Conservation (phyloP, 495 filamentous ascomycete genomes). For the Podospora pseudoanserina region DNA sequence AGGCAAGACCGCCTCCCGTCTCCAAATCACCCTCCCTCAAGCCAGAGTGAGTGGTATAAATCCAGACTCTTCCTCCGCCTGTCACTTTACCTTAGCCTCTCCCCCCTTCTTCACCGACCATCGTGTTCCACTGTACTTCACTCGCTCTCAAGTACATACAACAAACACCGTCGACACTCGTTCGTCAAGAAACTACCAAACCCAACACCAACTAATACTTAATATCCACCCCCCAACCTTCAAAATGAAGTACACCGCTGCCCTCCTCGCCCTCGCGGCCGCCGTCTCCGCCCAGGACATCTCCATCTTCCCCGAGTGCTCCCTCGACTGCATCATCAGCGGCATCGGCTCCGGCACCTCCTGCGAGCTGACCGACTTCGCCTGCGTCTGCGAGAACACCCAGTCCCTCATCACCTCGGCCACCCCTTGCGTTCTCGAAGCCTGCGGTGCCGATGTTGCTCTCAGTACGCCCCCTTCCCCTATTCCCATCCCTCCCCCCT, state of each 20-base stretch:
- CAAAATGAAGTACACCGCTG: conserved; percentile 42
- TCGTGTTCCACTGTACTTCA: not conserved
- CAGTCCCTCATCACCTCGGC: conserved; percentile 31
- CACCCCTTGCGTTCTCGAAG: conserved; percentile 36
- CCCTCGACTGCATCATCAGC: conserved; percentile 36
- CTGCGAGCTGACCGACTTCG: conserved; percentile 38
- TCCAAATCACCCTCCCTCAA: not conserved
- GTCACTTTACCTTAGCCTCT: not conserved
- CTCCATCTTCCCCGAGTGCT: conserved; percentile 40
- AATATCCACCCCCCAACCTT: conserved; percentile 9
- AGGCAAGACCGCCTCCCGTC: no score
- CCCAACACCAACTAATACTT: not conserved
- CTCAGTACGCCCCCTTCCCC: conserved; percentile 21
- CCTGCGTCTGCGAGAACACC: conserved; percentile 43
- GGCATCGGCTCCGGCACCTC: conserved; percentile 33
- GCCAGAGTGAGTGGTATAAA: conserved; percentile 1
- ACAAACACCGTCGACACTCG: not conserved
- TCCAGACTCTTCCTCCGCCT: not conserved
- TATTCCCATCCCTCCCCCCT: not conserved
- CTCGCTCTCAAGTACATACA: not conserved
- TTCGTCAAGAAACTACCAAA: not conserved
- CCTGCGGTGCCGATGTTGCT: conserved; percentile 35
- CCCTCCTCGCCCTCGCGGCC: conserved; percentile 36
- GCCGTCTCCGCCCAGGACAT: conserved; percentile 36
- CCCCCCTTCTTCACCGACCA: not conserved